These are phyloP conservation scores for Endocalyx cinctus DNA, from an alignment of 2,329 filamentous ascomycete genomes.

Conservation along the genomic window DNA sequence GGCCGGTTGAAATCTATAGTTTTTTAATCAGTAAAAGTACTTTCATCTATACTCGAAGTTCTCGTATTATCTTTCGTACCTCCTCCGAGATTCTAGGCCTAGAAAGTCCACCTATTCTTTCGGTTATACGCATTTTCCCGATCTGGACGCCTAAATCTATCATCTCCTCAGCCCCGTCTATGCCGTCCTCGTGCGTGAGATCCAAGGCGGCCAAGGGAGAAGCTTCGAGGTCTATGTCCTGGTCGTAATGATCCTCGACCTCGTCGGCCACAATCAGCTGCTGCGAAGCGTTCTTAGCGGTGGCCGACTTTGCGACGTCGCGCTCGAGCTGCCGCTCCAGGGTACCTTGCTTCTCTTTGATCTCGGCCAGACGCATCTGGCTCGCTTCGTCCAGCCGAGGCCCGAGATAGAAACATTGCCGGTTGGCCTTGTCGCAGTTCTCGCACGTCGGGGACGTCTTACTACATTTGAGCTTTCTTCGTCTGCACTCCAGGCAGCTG, in stretches of 20 bases:
- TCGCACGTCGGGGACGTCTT: constrained; percentile 63
- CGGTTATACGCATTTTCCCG: constrained; percentile 68
- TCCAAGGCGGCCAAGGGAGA: constrained; percentile 61
- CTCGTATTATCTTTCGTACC: constrained; percentile 40
- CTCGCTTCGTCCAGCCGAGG: constrained; percentile 64
- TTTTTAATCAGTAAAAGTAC: constrained; percentile 5
- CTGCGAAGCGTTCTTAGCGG: constrained; percentile 24
- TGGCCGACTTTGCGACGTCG: constrained; percentile 52
- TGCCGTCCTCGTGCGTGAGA: constrained; percentile 62
- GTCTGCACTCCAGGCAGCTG: constrained; percentile 66
- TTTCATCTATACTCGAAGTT: no score
- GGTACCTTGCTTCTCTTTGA: constrained; percentile 74
- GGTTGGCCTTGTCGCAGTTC: constrained; percentile 55
- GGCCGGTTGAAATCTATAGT: constrained; percentile 30
- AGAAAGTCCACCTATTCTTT: constrained; percentile 68
- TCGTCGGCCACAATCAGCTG: constrained; percentile 43
- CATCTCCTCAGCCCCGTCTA: constrained; percentile 54
- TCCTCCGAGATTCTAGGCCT: constrained; percentile 68
- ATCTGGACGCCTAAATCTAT: constrained; percentile 69
- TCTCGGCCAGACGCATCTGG: constrained; percentile 66
- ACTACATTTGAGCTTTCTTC: constrained; percentile 75
- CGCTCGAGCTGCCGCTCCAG: constrained; percentile 66
- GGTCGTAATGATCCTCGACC: constrained; percentile 54
- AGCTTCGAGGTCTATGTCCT: constrained; percentile 56
- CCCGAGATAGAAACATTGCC: constrained; percentile 60